phyloP scores from a whole-genome alignment of 2,329 filamentous ascomycete genomes.

The Macroventuria anomochaeta region DNA sequence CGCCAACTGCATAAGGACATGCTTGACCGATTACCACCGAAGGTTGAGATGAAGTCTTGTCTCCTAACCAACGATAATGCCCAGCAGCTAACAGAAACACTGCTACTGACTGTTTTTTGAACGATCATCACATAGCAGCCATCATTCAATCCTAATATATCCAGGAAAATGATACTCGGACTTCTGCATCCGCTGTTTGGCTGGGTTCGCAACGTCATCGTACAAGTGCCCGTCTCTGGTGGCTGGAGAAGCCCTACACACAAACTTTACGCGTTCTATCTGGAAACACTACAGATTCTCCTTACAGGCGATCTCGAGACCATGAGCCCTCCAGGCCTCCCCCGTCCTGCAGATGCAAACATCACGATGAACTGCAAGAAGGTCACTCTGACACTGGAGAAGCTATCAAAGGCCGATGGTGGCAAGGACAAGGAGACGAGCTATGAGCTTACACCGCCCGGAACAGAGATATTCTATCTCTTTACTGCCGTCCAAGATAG shows the following conservation, averaged over 20 bases:
- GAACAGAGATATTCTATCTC: not conserved
- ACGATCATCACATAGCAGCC: too few species aligned
- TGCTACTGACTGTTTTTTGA: too few species aligned
- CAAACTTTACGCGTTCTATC: not conserved
- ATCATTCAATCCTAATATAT: not conserved
- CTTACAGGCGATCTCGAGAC: not conserved
- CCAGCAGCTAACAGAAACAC: too few species aligned
- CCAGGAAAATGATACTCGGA: not conserved
- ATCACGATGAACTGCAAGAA: not conserved
- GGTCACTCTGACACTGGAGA: not conserved
- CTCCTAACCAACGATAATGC: too few species aligned
- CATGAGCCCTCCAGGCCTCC: not conserved
- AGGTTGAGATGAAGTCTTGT: too few species aligned
- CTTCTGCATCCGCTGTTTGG: not conserved
- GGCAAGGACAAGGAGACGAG: not conserved
- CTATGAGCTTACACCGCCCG: not conserved
- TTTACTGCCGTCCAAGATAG: not conserved
- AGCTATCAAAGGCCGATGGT: not conserved
- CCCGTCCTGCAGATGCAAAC: not conserved
- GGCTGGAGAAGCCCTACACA: not conserved
- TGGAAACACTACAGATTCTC: not conserved
- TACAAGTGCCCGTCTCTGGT: too few species aligned
- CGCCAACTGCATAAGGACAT: not conserved
- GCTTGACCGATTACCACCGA: not conserved
- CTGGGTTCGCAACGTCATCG: not conserved